Evolutionary conservation across 345 rosid genomes (phyloP).

Genomic region (Citrus medica): DNA sequence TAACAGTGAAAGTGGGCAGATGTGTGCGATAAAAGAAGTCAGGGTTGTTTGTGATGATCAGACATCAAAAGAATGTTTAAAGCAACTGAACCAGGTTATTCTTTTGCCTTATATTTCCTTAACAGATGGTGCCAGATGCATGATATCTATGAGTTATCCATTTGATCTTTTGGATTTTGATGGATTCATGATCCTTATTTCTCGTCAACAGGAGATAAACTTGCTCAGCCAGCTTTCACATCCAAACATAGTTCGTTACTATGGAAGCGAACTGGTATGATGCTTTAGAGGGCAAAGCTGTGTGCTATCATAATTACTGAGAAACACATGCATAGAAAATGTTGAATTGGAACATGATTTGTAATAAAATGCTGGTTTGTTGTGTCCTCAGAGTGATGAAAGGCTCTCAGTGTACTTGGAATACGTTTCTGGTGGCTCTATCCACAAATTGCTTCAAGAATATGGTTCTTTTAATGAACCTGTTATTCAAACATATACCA

Average conservation of each 20-base stretch:
- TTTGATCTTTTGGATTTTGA: background rate
- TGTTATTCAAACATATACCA: constrained; percentile 86
- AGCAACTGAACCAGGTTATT: constrained; percentile 87
- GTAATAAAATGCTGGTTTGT: constrained; percentile 19
- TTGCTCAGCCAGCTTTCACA: constrained; percentile 85
- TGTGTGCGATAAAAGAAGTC: constrained; percentile 99
- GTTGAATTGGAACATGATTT: constrained; percentile 17
- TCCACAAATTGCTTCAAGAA: constrained; percentile 89
- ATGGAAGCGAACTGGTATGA: constrained; percentile 94
- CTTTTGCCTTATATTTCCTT: background rate
- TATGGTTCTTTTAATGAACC: constrained; percentile 91
- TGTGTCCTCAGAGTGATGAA: constrained; percentile 67
- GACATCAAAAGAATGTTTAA: constrained; percentile 78
- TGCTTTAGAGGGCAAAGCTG: background rate
- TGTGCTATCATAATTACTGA: background rate
- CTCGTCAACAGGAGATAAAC: constrained; percentile 74
- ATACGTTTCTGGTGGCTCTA: constrained; percentile 94
- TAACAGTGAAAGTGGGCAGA: constrained; percentile 77
- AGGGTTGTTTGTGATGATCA: constrained; percentile 75
- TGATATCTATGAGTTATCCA: background rate
- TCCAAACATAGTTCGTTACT: constrained; percentile 85
- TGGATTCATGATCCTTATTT: constrained; percentile 13
- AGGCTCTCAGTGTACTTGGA: constrained; percentile 93
- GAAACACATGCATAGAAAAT: background rate
- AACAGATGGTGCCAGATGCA: background rate